Percentiles rank a stretch among this genome's conserved stretches.
phyloP scores from a whole-genome alignment of 805 yeast genomes.

The Suhomyces vadensis region DNA sequence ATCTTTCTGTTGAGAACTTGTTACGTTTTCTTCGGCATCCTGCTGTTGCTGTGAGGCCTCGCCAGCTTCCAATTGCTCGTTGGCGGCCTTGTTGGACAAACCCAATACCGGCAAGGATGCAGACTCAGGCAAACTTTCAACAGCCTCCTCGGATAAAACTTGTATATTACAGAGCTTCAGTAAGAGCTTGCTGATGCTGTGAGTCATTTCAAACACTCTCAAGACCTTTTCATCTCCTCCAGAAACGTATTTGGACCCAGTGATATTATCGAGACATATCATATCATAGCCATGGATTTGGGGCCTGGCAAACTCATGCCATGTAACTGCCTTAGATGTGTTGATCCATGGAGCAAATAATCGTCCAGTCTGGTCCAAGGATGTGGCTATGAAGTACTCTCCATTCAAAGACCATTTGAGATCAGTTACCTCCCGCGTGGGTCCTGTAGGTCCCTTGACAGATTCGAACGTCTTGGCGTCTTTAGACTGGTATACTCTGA shows the following conservation, averaged over 20 bases:
- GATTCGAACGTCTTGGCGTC: slow-evolving; percentile 45
- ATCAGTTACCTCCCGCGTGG: slow-evolving; percentile 73
- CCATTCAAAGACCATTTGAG: slow-evolving; percentile 72
- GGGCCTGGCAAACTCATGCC: slow-evolving; percentile 95
- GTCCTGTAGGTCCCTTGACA: slow-evolving; percentile 68
- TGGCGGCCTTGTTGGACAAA: slow-evolving; percentile 83
- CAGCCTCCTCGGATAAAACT: slow-evolving; percentile 23
- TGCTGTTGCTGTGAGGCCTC: slow-evolving; percentile 39
- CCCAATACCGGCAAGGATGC: slow-evolving; percentile 94
- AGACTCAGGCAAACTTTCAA: slow-evolving; percentile 60
- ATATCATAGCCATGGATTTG: slow-evolving; percentile 98
- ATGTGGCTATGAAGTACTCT: slow-evolving; percentile 69
- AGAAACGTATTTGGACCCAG: slow-evolving; percentile 69
- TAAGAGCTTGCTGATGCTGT: slow-evolving; percentile 66
- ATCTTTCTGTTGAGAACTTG: slow-evolving; percentile 40
- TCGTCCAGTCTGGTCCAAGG: slow-evolving; percentile 92
- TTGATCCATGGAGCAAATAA: slow-evolving; percentile 65
- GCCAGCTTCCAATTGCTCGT: slow-evolving; percentile 45
- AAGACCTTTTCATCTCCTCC: slow-evolving; percentile 96
- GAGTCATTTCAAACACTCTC: slow-evolving; percentile 87
- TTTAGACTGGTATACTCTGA: slow-evolving; percentile 68
- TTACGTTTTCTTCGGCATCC: slow-evolving; percentile 40
- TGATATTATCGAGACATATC: slow-evolving; percentile 71
- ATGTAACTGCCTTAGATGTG: slow-evolving; percentile 38
- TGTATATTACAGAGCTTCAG: slow-evolving; percentile 51